Evolutionary conservation across 2,329 filamentous ascomycete species (phyloP), one percentile per base, ranked within the genome.

Genomic region (Alternaria ethzedia): DNA sequence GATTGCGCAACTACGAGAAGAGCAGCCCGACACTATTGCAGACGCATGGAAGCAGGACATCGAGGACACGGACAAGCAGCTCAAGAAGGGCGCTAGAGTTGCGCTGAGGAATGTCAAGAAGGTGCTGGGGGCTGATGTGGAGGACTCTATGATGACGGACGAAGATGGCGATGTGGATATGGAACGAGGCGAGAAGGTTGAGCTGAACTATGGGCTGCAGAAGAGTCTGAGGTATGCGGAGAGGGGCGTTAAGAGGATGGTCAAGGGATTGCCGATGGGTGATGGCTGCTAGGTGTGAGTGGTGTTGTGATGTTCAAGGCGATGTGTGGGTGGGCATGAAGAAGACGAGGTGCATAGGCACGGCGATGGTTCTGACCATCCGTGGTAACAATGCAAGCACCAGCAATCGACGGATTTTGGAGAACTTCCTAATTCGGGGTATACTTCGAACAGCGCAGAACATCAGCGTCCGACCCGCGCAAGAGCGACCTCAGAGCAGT

Each of bases 231-330:
- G 59, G 13, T 78, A 75, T 66, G 70, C 66, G 8, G 74, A 79
- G 68, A 73, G 73, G 43, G 76, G 75, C 6, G 69, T 79, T 13
- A 76, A 69, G 67, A 72, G 75, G 46, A 75, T 79, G 73, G 71
- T 70, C 12, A 79, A 76, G 59, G 67, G 71, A 6, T 51, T 80
- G 12, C 73, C 73, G 9, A 54, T 52, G 25, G 61, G 69, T n/a
- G 61, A 65, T 23, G 30, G 30, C 9, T 52, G 20, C 2, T 36
- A 41, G 30, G 49, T 21, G 17, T 52, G 23, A 25, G 21, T 3
- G 23, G 15, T n/a, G 6, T 25, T 25, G 45, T 26, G 21, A 0
- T 47, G 13, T 2, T 47, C 13, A 25, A n/a, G 13, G 13, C 17
- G n/a, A n/a, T n/a, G 45, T 47, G 21, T 26, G 21, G 8, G 45